These are phyloP conservation scores for Daldinia caldariorum DNA, from an alignment of 495 filamentous ascomycete genomes.

Conservation along the genomic window DNA sequence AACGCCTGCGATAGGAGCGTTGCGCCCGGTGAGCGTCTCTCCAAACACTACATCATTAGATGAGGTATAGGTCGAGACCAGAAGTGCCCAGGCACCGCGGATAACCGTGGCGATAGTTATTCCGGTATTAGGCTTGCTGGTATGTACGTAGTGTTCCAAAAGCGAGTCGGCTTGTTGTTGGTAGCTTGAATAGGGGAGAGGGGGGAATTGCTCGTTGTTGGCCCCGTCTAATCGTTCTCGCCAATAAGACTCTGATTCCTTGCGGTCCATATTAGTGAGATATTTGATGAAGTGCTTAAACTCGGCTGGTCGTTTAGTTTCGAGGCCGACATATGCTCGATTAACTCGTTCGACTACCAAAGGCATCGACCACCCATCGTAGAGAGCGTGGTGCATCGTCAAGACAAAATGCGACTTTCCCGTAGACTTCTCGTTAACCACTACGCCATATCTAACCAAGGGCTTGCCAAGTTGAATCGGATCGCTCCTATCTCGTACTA, in stretches of 20 bases:
- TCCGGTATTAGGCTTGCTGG: slow-evolving; percentile 49
- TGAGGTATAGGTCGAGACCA: slow-evolving; percentile 63
- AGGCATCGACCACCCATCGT: slow-evolving; percentile 73
- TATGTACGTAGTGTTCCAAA: slow-evolving; percentile 60
- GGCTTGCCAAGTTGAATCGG: slow-evolving; percentile 64
- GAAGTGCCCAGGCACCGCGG: slow-evolving; percentile 69
- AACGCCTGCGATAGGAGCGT: slow-evolving; percentile 60
- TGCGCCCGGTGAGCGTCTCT: slow-evolving; percentile 67
- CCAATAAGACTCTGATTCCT: slow-evolving; percentile 54
- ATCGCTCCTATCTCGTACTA: slow-evolving; percentile 54
- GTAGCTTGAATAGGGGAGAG: slow-evolving; percentile 64
- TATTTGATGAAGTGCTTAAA: slow-evolving; percentile 59
- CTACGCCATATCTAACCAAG: slow-evolving; percentile 64
- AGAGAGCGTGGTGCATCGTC: slow-evolving; percentile 74
- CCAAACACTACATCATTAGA: slow-evolving; percentile 64
- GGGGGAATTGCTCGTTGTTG: slow-evolving; percentile 65
- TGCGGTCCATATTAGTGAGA: slow-evolving; percentile 50
- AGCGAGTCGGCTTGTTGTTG: slow-evolving; percentile 63
- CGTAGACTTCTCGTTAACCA: slow-evolving; percentile 51
- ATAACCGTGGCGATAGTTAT: slow-evolving; percentile 68
- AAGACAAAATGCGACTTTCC: slow-evolving; percentile 61
- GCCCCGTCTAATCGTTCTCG: slow-evolving; percentile 59
- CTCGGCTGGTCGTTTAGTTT: slow-evolving; percentile 56
- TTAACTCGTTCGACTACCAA: slow-evolving; percentile 66
- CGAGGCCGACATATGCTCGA: slow-evolving; percentile 47